These are phyloP conservation scores for Cydonia oblonga DNA, from an alignment of 331 rosid genomes.

Conservation along the genomic window DNA sequence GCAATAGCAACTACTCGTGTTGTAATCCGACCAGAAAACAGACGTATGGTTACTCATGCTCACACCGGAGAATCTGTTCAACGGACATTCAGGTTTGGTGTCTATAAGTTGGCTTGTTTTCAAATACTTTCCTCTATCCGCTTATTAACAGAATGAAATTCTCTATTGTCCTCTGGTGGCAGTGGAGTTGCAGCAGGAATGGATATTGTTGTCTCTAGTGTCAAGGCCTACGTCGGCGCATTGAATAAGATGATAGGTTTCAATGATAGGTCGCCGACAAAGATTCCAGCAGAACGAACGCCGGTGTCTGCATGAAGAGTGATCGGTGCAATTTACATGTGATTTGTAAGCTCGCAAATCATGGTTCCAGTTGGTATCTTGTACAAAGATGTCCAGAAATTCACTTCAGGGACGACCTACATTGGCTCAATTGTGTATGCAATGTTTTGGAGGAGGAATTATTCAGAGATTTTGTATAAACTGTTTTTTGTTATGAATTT, in stretches of 20 bases:
- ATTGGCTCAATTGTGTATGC: not conserved
- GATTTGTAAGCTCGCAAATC: not conserved
- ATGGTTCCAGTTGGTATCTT: not conserved
- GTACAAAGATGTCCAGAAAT: not conserved
- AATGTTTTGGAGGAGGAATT: not conserved
- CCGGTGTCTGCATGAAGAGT: slow-evolving; percentile 24
- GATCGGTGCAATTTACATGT: not conserved
- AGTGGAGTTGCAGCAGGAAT: slow-evolving; percentile 88
- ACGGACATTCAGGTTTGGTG: slow-evolving; percentile 67
- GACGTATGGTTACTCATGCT: slow-evolving; percentile 31
- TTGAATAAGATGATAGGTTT: slow-evolving; percentile 83
- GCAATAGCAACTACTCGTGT: slow-evolving; percentile 97
- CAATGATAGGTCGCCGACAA: slow-evolving; percentile 13
- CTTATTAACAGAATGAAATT: not conserved
- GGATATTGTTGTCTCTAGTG: slow-evolving; percentile 95
- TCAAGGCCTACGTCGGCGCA: slow-evolving; percentile 80
- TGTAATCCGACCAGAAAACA: slow-evolving; percentile 49
- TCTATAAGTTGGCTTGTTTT: slow-evolving; percentile 2
- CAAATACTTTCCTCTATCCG: slow-evolving; percentile 3
- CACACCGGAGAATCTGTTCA: slow-evolving; percentile 49
- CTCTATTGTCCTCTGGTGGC: not conserved
- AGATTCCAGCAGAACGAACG: slow-evolving; percentile 19
- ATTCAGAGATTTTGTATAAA: not conserved
- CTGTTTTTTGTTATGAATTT: not conserved
- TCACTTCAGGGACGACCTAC: not conserved